phyloP scores from a whole-genome alignment of 2,329 filamentous ascomycete genomes.

The Talaromyces rugulosus region DNA sequence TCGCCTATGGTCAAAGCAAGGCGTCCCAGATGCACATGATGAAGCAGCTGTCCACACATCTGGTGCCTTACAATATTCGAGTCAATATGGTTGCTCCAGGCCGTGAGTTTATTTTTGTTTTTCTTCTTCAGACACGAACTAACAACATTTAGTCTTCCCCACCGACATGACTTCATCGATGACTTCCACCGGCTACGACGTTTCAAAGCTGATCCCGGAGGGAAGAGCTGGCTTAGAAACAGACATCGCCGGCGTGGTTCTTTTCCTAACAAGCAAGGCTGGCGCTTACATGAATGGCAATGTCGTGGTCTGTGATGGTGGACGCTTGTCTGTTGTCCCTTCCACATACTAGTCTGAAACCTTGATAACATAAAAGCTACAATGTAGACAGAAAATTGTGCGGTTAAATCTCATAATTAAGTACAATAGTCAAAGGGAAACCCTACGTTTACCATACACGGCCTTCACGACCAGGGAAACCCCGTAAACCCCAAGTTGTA shows the following conservation, averaged over 20 bases:
- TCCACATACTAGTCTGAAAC: slow-evolving; percentile 8
- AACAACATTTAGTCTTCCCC: not conserved
- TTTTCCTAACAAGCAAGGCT: slow-evolving; percentile 50
- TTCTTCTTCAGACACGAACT: not conserved
- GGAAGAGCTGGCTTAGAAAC: slow-evolving; percentile 38
- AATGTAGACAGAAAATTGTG: not conserved
- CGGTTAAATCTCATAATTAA: not conserved
- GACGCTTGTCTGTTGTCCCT: slow-evolving; percentile 8
- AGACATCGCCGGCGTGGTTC: slow-evolving; percentile 47
- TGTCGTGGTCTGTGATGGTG: slow-evolving; percentile 47
- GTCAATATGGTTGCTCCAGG: slow-evolving; percentile 22
- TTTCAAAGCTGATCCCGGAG: slow-evolving; percentile 9
- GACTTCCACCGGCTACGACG: slow-evolving; percentile 7
- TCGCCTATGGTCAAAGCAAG: slow-evolving; percentile 21
- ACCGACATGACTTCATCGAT: slow-evolving; percentile 8
- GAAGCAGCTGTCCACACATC: slow-evolving; percentile 3
- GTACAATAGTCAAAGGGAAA: not conserved
- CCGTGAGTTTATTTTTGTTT: not conserved
- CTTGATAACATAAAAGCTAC: not conserved
- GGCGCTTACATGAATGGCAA: slow-evolving; percentile 54
- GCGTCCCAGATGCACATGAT: slow-evolving; percentile 13
- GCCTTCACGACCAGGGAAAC: not conserved
- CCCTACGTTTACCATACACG: not conserved
- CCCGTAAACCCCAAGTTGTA: not conserved
- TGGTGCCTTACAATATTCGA: slow-evolving; percentile 16